These are phyloP conservation scores for Mycocentrospora acerina DNA, from an alignment of 2,329 filamentous ascomycete species.

Conservation along the genomic window DNA sequence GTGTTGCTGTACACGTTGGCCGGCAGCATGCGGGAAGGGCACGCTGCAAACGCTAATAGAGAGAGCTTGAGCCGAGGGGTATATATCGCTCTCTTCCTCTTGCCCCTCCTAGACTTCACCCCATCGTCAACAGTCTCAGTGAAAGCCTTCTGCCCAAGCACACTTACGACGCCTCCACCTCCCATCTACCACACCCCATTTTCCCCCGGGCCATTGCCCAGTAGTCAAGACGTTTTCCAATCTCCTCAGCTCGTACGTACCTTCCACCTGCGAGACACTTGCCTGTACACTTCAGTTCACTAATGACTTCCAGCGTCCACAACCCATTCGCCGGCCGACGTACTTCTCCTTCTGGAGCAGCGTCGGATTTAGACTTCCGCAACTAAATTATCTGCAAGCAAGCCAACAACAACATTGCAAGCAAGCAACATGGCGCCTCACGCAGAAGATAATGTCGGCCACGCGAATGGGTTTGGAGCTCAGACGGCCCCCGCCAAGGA, in stretches of 20 bases:
- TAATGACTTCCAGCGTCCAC: constrained; percentile 66
- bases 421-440: constrained; percentile 82
- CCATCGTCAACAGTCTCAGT: constrained; percentile 7
- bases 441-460: constrained; percentile 66
- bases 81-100: constrained; percentile 17
- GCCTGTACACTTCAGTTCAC: constrained; percentile 6
- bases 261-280: too few relatives aligned
- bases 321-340: constrained; percentile 97
- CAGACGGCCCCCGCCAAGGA: constrained; percentile 53
- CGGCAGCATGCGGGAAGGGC: constrained; percentile 27
- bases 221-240: constrained; percentile 98
- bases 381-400: constrained; percentile 33
- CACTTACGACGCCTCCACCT: constrained; percentile 8
- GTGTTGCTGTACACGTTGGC: constrained; percentile 13
- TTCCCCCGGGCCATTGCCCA: constrained; percentile 46
- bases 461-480: constrained; percentile 54
- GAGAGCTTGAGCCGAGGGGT: constrained; percentile 20
- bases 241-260: constrained; percentile 88
- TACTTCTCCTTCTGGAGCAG: constrained; percentile 82
- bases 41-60: constrained; percentile 16
- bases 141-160: constrained; percentile 8
- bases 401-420: constrained; percentile 25
- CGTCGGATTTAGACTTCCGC: constrained; percentile 60
- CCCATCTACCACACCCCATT: constrained; percentile 15
- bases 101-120: constrained; percentile 7